Conservation (phyloP, 805 yeast species). For the Limtongia smithiae region DNA sequence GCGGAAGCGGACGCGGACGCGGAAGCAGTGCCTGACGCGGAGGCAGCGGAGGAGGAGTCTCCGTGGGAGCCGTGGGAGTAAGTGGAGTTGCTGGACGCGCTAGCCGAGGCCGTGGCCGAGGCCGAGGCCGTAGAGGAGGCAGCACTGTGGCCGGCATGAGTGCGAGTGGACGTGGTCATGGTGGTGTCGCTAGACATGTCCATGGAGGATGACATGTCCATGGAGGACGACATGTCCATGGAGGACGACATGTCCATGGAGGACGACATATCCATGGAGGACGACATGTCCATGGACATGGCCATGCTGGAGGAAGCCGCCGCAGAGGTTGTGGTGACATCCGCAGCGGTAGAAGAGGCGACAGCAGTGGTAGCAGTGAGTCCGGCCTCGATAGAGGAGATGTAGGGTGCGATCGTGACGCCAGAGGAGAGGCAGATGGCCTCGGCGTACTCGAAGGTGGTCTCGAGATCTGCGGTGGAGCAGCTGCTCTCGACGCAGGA, state of each 20-base stretch:
- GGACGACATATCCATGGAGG: background rate
- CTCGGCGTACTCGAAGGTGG: conserved; percentile 21
- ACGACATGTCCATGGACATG: conserved; percentile 1
- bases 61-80: conserved; percentile 5
- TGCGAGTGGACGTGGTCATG: background rate
- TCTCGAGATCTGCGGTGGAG: conserved; percentile 21
- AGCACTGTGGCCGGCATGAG: too few species aligned
- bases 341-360: conserved; percentile 1
- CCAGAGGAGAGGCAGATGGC: conserved; percentile 16
- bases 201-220: background rate
- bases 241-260: background rate
- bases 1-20: too few species aligned
- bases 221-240: background rate
- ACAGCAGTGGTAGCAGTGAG: background rate
- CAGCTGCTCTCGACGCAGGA: conserved; percentile 17
- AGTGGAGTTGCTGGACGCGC: too few species aligned
- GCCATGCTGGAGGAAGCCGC: background rate
- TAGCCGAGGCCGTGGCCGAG: background rate
- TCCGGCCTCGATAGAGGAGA: background rate
- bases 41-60: conserved; percentile 3
- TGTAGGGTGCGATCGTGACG: conserved; percentile 10
- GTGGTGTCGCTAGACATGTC: background rate
- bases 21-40: conserved; percentile 8
- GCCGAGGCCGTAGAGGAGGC: background rate
- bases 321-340: background rate